Conservation (phyloP, 108 stramenopile genomes). For the Nitzschia inconspicua region DNA sequence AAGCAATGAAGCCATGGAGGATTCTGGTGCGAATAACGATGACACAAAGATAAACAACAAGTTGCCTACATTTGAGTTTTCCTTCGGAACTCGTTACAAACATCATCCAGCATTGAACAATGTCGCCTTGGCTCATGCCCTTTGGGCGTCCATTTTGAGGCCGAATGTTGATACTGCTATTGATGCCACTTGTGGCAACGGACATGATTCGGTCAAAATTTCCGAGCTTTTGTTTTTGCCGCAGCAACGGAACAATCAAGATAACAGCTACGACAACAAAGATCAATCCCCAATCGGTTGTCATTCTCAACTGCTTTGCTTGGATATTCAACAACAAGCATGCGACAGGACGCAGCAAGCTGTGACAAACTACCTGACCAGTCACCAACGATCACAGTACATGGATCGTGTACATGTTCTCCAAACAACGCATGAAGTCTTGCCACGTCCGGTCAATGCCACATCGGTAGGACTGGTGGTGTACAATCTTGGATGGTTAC, state of each 20-base stretch:
- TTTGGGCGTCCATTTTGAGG: slow-evolving; percentile 56
- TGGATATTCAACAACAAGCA: slow-evolving; percentile 74
- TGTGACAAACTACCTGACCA: slow-evolving; percentile 6
- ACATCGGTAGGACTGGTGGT: slow-evolving; percentile 59
- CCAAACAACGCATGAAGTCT: slow-evolving; percentile 40
- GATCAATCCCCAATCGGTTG: background rate
- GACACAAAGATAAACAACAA: background rate
- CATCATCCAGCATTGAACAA: slow-evolving; percentile 58
- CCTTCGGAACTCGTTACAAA: background rate
- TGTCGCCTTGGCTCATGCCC: slow-evolving; percentile 69
- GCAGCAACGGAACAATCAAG: background rate
- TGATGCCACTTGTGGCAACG: slow-evolving; percentile 85
- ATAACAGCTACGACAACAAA: background rate
- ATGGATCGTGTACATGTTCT: slow-evolving; percentile 26
- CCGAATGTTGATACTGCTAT: slow-evolving; percentile 61
- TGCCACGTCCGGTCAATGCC: slow-evolving; percentile 21
- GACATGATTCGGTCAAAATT: slow-evolving; percentile 57
- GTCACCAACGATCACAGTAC: background rate
- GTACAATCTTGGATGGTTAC: slow-evolving; percentile 81
- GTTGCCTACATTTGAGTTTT: background rate
- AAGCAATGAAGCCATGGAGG: too few species aligned
- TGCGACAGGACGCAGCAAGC: slow-evolving; percentile 49
- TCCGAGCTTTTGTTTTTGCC: slow-evolving; percentile 53
- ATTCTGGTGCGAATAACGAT: too few species aligned
- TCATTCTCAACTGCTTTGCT: slow-evolving; percentile 51